Evolutionary conservation across 1,284 basidiomycete genomes (phyloP).

Genomic region (Meira nashicola): DNA sequence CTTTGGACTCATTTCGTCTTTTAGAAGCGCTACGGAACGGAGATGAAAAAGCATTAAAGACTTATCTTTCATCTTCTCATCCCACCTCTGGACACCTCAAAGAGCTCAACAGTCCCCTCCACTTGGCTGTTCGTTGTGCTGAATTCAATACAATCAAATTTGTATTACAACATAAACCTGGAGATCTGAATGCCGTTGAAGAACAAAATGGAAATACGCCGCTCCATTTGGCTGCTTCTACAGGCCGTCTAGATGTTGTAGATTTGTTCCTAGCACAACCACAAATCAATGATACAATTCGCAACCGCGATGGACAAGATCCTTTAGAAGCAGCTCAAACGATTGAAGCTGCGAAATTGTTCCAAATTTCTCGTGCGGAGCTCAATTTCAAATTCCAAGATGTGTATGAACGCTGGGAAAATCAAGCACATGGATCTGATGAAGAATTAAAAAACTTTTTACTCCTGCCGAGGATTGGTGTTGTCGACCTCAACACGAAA

Average conservation of each 20-base stretch:
- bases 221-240: constrained; percentile 77
- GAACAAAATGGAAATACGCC: constrained; percentile 64
- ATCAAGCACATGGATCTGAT: constrained; percentile 61
- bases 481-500: constrained; percentile 43
- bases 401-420: constrained; percentile 58
- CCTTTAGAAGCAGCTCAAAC: constrained; percentile 69
- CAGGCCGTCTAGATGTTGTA: constrained; percentile 72
- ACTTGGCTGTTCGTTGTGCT: constrained; percentile 79
- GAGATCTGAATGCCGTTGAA: constrained; percentile 45
- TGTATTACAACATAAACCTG: constrained; percentile 67
- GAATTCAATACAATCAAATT: constrained; percentile 64
- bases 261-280: constrained; percentile 57
- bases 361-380: constrained; percentile 76
- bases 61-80: constrained; percentile 52
- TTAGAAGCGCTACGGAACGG: constrained; percentile 64
- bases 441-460: constrained; percentile 55
- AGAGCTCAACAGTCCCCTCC: constrained; percentile 61
- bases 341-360: constrained; percentile 63
- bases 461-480: constrained; percentile 24
- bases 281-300: constrained; percentile 71
- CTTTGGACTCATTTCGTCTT: constrained; percentile 72
- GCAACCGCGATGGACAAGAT: constrained; percentile 68
- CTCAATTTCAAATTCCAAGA: constrained; percentile 73
- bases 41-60: constrained; percentile 30
- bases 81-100: constrained; percentile 18